Base-by-base conservation (phyloP, 2,329 filamentous ascomycete genomes). In the Penicillium paneum region DNA sequence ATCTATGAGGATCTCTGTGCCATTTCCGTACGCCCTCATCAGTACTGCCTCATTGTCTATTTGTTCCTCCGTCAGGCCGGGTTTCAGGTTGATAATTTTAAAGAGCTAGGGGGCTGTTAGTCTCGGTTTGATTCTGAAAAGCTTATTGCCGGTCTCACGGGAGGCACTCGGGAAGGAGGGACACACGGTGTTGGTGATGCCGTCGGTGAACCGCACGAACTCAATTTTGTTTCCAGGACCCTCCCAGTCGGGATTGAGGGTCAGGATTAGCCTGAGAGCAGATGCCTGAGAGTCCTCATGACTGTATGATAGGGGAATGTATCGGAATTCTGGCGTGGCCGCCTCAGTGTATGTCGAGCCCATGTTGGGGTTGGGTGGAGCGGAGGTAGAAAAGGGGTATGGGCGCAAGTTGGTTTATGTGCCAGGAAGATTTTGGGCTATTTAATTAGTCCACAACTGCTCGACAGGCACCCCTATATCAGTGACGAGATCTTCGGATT, bases 1-100 rank as follows among this genome's bases (percentile, higher is more conserved):
- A 77, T 99, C 94, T 76, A 99, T 99, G 65, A 99, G 83, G 51
- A 97, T 83, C 69, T 96, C 91, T 63, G 94, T 97, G 60, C 92
- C 91, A 72, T 94, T 87, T 65, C 94, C 94, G 74, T 97, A 99
- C 58, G 94, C 94, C 64, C 94, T 86, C 67, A 99, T 83, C 60
- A 99, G 81, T 63, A 97, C 84, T 32, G 94, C 89, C 62, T 96
- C 90, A 58, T 83, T 82, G 74, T 97, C 92, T 62, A 93, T 81
- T 65, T 91, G 83, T 49, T 91, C 84, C 65, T 88, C 83, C 47
- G 89, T 87, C 62, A 88, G 79, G 46, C 89, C 90, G 13, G 84
- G 80, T 53, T 73, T 74, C 64, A 74, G 71, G 62, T 77, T 78
- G 61, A 78, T 71, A 54, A 78, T 73, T 79, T 79, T 79, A 62